Evolutionary conservation across 2,329 filamentous ascomycete genomes (phyloP), one percentile per base, ranked within the genome.

Genomic region (Penicillium sp.): DNA sequence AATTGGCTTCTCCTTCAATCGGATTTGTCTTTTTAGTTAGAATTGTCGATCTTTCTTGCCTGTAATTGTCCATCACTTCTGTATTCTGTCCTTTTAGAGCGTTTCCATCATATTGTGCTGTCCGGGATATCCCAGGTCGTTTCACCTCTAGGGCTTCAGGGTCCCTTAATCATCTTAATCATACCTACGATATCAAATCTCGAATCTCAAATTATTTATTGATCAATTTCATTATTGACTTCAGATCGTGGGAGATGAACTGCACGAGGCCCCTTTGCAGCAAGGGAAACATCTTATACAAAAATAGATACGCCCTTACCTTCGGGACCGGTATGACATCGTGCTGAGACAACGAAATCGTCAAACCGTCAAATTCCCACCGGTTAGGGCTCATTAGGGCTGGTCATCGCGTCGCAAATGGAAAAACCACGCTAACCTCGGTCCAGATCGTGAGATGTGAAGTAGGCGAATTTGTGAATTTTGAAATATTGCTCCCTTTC

Each of bases 251-350:
- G 10, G 13, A 32, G 35, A 48, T 18, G 4, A 46, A 48, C 37
- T 41, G 51, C 51, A 54, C 38, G 45, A 54, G 46, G 37, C 46
- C 46, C 29, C 46, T 50, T 48, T n/a, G 35, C 35, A 35, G 50
- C 42, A 60, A 60, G 55, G 55, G 48, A n/a, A 42, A 27, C 15
- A 23, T 21, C 1, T 31, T 15, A 12, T 25, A 40, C 45, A 29
- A 49, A 42, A 48, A 53, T 53, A 49, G 50, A 47, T 15, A 9
- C 35, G 16, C 45, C 51, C 46, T 53, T 54, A 32, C 45, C 9
- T 47, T 50, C 37, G 21, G 31, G 6, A n/a, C 46, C 25, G 27
- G 47, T 41, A 27, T 25, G 38, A 44, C 29, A 42, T 44, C 48
- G 38, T 50, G 37, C 13, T 40, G n/a, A 34, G 25, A 18, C 21